Evolutionary conservation across 2,329 filamentous ascomycete genomes (phyloP), one percentile per base, ranked within the genome.

Genomic region (Arthrobotrys sinensis): DNA sequence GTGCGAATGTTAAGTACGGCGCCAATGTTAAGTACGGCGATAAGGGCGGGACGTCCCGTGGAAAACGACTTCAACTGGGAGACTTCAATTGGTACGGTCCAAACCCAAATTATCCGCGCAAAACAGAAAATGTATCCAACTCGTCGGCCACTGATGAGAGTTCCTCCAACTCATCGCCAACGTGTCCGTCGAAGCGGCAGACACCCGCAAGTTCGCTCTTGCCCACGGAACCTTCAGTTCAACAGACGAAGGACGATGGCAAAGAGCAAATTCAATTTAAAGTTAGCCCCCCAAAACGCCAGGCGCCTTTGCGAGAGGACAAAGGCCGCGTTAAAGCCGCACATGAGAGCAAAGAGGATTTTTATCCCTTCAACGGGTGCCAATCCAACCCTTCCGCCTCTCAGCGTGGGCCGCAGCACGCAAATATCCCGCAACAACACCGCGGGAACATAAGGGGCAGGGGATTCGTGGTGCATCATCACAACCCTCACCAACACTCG

Each of bases 51-150:
- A 60, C 40, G 8, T 62, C 60, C 24, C 73, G 73, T 43, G 73
- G 73, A 7, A 77, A 77, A 48, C 67, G 64, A 67, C 73, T 77
- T 52, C 73, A 77, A 28, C 73, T 77, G 4, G 73, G 73, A 34
- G 73, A 77, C 12, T 77, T 77, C 43, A 77, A 77, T 65, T 77
- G 73, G 73, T 77, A 77, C 60, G 73, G 50, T 11, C 11, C 45
- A 19, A 77, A 66, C 21, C 67, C 66, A n/a, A 71, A 71, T 55
- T 43, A 48, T 14, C 60, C 4, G 32, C 28, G 16, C 57, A 32
- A 52, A 21, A 5, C 12, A 36, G 50, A 38, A 12, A 43, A 4
- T 6, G 6, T 16, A 21, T 36, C 21, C 14, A 28, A n/a, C 5
- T 12, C 36, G 14, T 64, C 38, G 10, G 7, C 12, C 38, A 11